A percentile compares a stretch with the other conserved stretches of the same genome.
Evolutionary conservation across 2,329 filamentous ascomycete genomes (phyloP).

Genomic region (Trichoderma sp.): DNA sequence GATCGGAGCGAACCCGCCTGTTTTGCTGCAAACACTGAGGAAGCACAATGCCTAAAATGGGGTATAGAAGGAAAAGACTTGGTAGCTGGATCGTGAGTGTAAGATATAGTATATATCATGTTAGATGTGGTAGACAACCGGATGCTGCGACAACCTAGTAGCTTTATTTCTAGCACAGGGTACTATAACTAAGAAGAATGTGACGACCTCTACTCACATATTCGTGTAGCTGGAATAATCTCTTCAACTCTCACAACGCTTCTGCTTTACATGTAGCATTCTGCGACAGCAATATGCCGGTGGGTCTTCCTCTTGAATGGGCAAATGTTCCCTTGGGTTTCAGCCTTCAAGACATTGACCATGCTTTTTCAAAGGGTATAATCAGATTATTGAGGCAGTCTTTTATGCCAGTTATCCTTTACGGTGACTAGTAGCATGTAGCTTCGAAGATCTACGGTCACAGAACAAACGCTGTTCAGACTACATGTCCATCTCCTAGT

Average conservation of each 20-base stretch:
- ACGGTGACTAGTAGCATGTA: no score
- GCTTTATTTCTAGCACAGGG: neutral
- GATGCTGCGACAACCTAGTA: neutral
- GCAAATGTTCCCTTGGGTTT: no score
- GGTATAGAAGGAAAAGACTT: neutral
- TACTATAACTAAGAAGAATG: neutral
- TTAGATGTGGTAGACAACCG: neutral
- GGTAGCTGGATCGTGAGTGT: neutral
- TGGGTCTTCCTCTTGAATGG: no score
- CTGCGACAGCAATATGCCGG: neutral
- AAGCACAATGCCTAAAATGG: conserved; percentile 16
- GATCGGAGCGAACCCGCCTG: conserved; percentile 74
- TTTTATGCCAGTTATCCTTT: no score
- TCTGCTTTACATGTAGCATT: neutral
- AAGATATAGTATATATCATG: neutral
- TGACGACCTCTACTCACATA: neutral
- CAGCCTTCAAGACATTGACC: no score
- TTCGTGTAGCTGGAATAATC: neutral
- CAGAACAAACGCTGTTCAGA: no score
- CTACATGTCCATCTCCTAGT: no score
- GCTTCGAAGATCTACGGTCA: no score
- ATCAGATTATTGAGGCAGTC: no score
- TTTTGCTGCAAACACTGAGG: conserved; percentile 42
- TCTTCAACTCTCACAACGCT: neutral
- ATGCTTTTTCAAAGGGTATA: no score